Evolutionary conservation across 179 eudicot species (phyloP), one percentile per base, ranked within the genome.

Genomic region (Carnegiea gigantea): DNA sequence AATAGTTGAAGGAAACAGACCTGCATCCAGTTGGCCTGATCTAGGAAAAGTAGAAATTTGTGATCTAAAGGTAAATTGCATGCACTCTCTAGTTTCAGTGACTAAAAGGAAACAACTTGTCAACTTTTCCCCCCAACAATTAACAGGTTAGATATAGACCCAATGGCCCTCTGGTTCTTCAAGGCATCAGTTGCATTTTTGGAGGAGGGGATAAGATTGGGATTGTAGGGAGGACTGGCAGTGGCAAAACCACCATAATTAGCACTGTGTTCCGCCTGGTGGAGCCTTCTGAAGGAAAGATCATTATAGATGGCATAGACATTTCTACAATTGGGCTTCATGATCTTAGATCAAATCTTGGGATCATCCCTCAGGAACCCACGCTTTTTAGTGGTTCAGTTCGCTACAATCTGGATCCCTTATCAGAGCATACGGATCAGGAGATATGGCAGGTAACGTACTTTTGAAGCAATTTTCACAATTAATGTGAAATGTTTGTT

Each of bases 321-420:
- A 90, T 90, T 62, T 79, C 84, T 21, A 82, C 67, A 1, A 82
- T 91, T 18, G 91, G 93, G 18, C 88, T 90, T 79, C 94, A 91
- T 85, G 93, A 91, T 75, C 80, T 91, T 9, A 83, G 93, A 75
- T 84, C 86, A 38, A 82, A 79, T 48, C 81, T 91, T 9, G 83
- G 91, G 28, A 87, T 91, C 80, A 91, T 91, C 26, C 93, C 93
- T 28, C 93, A 91, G 82, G 93, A 91, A 9, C 93, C 93, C 5
- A 86, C 89, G 13, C 88, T 91, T 21, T 91, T 90, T 77, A 59
- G 82, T 70, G 93, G 94, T 9, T 82, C 93, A 13, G 83, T 91
- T 13, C 81, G 93, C 70, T 86, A 81, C 83, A 91, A 91, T 79
- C 80, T 92, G 15, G 94, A 91, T 59, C 94, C 92, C 54, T 87